Base-by-base conservation (phyloP, 345 rosid species). In the Eutrema japonicum region DNA sequence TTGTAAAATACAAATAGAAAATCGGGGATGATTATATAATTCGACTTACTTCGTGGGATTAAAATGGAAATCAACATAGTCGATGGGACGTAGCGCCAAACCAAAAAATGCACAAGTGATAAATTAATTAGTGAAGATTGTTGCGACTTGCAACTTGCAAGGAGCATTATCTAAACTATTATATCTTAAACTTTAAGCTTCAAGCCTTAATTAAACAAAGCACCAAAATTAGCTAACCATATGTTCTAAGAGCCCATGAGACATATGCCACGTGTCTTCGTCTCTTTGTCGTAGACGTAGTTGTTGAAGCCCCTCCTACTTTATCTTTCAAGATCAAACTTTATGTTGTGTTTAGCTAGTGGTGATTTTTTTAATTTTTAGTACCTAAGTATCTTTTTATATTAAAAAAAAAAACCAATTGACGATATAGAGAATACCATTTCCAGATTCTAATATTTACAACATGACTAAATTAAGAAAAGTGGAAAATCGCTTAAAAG, bases 1-100 rank as follows among this genome's bases (percentile, higher is more conserved):
- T 26, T 68, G 5, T 4, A 3, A 29, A 35, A 46, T 4, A 42
- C 22, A 68, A 53, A 8, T 8, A 6, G 11, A 62, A 29, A 30
- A 36, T 68, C 0, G n/a, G 52, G 57, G 6, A 22, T 8, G 18
- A 12, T 46, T 69, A 30, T 12, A 16, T 16, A 53, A 54, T 54
- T 76, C 32, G 18, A 42, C 27, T 29, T 14, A 53, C 18, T 37
- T 59, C 0, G 4, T 43, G 8, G 74, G 64, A 16, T 12, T 61
- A 2, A 11, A 68, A 29, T 45, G 18, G 26, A 76, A 54, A 46
- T 35, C 16, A 62, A 10, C 53, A 53, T 46, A 14, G 22, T 54
- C 10, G 69, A 75, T 61, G 71, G 70, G 75, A 76, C 70, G 70
- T 76, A 69, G 22, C 66, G 63, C 75, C 70, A 76, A 50, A 69